Percentiles rank a stretch among this genome's conserved stretches.
Evolutionary conservation across 805 yeast genomes (phyloP).

Genomic region (Metschnikowia koreensis): DNA sequence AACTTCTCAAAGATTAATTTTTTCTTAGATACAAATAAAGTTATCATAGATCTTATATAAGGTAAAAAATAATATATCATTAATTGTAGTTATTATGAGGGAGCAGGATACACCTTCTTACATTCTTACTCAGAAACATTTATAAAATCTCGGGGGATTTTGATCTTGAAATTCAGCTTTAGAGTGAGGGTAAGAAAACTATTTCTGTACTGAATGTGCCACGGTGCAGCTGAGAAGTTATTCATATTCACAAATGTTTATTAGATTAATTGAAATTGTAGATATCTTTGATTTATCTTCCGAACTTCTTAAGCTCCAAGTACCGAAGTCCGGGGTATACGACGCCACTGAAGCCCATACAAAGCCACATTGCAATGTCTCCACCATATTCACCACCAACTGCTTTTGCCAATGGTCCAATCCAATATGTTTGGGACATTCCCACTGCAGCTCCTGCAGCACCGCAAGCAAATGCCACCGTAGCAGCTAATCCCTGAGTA

Average conservation of each 20-base stretch:
- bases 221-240: too few species aligned
- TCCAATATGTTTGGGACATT: conserved; percentile 83
- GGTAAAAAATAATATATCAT: too few species aligned
- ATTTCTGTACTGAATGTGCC: too few species aligned
- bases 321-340: conserved; percentile 66
- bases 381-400: conserved; percentile 63
- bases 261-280: too few species aligned
- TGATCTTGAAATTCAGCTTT: background rate
- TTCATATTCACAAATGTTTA: too few species aligned
- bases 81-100: too few species aligned
- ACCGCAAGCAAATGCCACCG: conserved; percentile 63
- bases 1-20: too few species aligned
- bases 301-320: conserved; percentile 55
- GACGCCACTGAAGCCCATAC: conserved; percentile 67
- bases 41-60: too few species aligned
- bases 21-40: too few species aligned
- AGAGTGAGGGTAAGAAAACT: too few species aligned
- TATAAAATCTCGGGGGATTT: too few species aligned
- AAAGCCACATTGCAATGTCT: conserved; percentile 79
- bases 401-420: conserved; percentile 67
- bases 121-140: background rate
- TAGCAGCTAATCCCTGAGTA: conserved; percentile 72
- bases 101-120: background rate
- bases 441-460: conserved; percentile 82
- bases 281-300: conserved; percentile 9